phyloP scores from a whole-genome alignment of 805 yeast genomes.

The Wickerhamiella spandovensis region DNA sequence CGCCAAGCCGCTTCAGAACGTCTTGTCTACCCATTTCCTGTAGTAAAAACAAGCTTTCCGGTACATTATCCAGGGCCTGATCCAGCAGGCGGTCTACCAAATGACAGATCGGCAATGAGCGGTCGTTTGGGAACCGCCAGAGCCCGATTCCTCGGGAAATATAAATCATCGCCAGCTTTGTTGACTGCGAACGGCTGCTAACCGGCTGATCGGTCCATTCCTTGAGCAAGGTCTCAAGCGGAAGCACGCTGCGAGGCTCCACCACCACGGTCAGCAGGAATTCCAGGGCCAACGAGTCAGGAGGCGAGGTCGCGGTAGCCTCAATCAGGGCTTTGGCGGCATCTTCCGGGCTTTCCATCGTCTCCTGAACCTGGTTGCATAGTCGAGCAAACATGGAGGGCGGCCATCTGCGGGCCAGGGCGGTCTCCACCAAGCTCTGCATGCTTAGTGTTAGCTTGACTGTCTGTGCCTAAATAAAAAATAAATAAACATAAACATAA shows the following conservation, averaged over 20 bases:
- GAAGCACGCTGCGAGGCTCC: constrained; percentile 16
- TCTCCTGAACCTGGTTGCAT: constrained; percentile 21
- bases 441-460: neutral
- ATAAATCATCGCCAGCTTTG: constrained; percentile 9
- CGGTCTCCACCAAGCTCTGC: constrained; percentile 14
- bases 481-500: too few relatives aligned
- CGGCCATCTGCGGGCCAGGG: constrained; percentile 17
- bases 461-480: too few relatives aligned
- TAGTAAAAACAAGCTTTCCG: constrained; percentile 9
- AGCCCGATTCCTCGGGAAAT: constrained; percentile 11
- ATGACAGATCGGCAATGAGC: neutral
- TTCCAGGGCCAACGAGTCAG: constrained; percentile 20
- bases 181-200: neutral
- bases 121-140: constrained; percentile 2
- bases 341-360: constrained; percentile 1
- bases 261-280: constrained; percentile 16
- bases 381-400: constrained; percentile 19
- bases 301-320: neutral
- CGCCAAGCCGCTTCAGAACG: neutral
- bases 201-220: constrained; percentile 1
- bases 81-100: constrained; percentile 1
- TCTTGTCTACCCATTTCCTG: neutral
- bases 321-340: neutral
- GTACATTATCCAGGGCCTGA: constrained; percentile 11
- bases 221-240: constrained; percentile 12